Percentiles rank a stretch among this genome's conserved stretches.
These are phyloP conservation scores for Apiotrichum gamsii DNA, from an alignment of 1,284 basidiomycete genomes.

Conservation along the genomic window DNA sequence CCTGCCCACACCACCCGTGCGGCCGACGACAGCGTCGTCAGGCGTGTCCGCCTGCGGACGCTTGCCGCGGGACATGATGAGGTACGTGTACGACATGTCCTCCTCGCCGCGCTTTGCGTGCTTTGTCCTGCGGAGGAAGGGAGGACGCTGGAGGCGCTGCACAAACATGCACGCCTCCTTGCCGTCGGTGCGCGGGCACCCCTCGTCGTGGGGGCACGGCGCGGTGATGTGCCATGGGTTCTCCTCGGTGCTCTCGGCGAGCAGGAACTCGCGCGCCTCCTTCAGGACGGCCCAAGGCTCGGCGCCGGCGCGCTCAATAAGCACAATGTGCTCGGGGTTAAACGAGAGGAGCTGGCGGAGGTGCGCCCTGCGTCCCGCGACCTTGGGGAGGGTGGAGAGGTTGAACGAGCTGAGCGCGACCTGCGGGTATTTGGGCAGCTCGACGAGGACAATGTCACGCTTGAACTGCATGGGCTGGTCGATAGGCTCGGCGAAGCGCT, in stretches of 20 bases:
- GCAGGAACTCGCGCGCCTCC: slow-evolving; percentile 72
- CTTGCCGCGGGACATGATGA: slow-evolving; percentile 73
- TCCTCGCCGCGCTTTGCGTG: slow-evolving; percentile 77
- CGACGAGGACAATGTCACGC: slow-evolving; percentile 14
- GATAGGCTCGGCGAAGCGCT: slow-evolving; percentile 6
- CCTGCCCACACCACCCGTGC: slow-evolving; percentile 33
- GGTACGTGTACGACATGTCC: slow-evolving; percentile 81
- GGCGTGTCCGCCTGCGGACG: slow-evolving; percentile 51
- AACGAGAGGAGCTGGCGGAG: slow-evolving; percentile 21
- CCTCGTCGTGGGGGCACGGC: slow-evolving; percentile 84
- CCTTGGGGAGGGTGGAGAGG: slow-evolving; percentile 63
- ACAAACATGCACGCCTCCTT: slow-evolving; percentile 69
- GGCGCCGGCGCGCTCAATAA: slow-evolving; percentile 77
- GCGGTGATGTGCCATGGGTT: slow-evolving; percentile 33
- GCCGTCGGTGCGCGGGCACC: slow-evolving; percentile 60
- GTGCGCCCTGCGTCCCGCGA: slow-evolving; percentile 51
- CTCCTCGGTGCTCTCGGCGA: slow-evolving; percentile 44
- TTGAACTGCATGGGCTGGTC: slow-evolving; percentile 14
- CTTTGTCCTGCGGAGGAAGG: slow-evolving; percentile 79
- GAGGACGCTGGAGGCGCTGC: slow-evolving; percentile 78
- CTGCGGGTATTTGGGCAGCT: slow-evolving; percentile 22
- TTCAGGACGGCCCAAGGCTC: slow-evolving; percentile 74
- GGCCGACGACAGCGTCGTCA: slow-evolving; percentile 8
- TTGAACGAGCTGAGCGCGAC: slow-evolving; percentile 81
- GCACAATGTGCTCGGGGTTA: slow-evolving; percentile 53